Evolutionary conservation across 1,284 basidiomycete genomes (phyloP).

Genomic region (Fomitiporia mediterranea): DNA sequence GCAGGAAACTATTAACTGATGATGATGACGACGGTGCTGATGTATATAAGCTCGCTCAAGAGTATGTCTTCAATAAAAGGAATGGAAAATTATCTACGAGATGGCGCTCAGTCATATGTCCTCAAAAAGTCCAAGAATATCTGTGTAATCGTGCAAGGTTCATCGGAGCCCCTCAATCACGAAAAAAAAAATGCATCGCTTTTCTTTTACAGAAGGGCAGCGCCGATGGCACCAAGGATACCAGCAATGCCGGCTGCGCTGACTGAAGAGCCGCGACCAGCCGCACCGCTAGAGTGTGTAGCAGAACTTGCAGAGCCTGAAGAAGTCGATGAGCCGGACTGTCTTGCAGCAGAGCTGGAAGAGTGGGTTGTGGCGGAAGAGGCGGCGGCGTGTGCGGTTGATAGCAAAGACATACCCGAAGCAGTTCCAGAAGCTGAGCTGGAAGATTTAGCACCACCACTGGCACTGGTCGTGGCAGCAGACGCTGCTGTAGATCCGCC

Average conservation of each 20-base stretch:
- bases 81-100: not conserved
- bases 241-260: conserved; percentile 39
- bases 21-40: too few species aligned
- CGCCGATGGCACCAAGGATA: conserved; percentile 45
- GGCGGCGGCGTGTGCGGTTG: conserved; percentile 23
- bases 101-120: not conserved
- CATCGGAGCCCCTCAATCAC: not conserved
- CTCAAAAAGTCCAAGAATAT: too few species aligned
- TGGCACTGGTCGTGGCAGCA: not conserved
- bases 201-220: conserved; percentile 38
- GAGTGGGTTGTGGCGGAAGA: conserved; percentile 21
- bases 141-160: too few species aligned
- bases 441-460: not conserved
- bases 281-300: conserved; percentile 21
- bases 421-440: conserved; percentile 20
- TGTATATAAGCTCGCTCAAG: too few species aligned
- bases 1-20: too few species aligned
- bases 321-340: conserved; percentile 20
- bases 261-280: conserved; percentile 25
- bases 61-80: not conserved
- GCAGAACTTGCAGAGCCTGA: conserved; percentile 22
- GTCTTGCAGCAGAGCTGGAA: conserved; percentile 14
- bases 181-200: too few species aligned
- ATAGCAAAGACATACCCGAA: conserved; percentile 21
- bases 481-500: not conserved